These are phyloP conservation scores for Psilocybe tampanensis DNA, from an alignment of 768 basidiomycete species.

Conservation along the genomic window DNA sequence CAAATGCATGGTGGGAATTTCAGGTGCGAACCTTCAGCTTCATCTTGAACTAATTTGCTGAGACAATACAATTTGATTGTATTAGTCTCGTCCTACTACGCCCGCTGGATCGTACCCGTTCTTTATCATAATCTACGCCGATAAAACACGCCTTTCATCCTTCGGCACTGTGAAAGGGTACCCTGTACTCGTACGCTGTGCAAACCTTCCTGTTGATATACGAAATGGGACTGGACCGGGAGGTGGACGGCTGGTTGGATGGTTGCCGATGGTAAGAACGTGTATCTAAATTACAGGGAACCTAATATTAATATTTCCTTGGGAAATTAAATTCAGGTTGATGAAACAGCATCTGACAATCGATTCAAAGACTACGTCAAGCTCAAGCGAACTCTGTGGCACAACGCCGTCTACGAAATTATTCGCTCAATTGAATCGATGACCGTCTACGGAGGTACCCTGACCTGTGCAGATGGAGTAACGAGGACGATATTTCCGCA, in stretches of 20 bases:
- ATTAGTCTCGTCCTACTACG: constrained; percentile 14
- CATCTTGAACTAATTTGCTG: no score
- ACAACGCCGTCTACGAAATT: constrained; percentile 28
- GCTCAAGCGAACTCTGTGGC: constrained; percentile 39
- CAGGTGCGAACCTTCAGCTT: constrained; percentile 34
- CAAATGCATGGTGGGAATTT: constrained; percentile 33
- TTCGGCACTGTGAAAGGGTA: constrained; percentile 40
- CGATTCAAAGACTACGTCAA: constrained; percentile 31
- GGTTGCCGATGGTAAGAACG: constrained; percentile 40
- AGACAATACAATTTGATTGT: no score
- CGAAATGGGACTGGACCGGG: constrained; percentile 34
- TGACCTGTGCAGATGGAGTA: constrained; percentile 20
- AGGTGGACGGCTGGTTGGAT: constrained; percentile 37
- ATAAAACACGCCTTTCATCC: constrained; percentile 38
- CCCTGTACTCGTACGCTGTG: constrained; percentile 33
- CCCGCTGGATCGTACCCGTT: constrained; percentile 27
- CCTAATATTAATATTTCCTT: neutral
- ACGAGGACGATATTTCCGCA: constrained; percentile 26
- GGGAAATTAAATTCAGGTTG: constrained; percentile 3
- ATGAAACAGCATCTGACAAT: constrained; percentile 29
- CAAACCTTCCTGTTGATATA: constrained; percentile 32
- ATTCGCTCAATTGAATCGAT: constrained; percentile 20
- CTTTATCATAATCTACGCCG: constrained; percentile 39
- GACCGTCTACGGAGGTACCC: neutral
- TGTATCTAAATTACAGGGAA: constrained; percentile 2